Evolutionary conservation across 176 grass and related monocot species (phyloP).

Genomic region (Bromus sterilis): DNA sequence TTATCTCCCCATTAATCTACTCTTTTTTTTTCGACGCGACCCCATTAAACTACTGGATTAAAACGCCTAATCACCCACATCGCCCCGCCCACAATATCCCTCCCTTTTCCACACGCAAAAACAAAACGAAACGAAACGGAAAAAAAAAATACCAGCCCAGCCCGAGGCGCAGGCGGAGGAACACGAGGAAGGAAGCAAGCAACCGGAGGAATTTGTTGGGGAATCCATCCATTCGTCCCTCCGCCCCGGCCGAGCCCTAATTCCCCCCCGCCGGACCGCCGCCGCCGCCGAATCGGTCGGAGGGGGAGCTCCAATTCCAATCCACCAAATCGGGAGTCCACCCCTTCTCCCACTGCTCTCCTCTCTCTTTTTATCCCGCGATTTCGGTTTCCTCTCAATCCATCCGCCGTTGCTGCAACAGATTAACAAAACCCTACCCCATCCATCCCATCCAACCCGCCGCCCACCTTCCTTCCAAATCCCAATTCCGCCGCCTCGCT

Average conservation of each 20-base stretch:
- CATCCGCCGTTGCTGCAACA: neutral
- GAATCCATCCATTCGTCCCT: constrained; percentile 10
- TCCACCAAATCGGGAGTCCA: constrained; percentile 30
- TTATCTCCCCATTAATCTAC: neutral
- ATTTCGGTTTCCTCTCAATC: neutral
- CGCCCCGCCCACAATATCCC: neutral
- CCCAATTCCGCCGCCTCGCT: neutral
- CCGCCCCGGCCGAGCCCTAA: no score
- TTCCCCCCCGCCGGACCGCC: no score
- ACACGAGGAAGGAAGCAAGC: constrained; percentile 2
- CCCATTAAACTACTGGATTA: neutral
- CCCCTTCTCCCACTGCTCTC: neutral
- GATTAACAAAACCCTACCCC: constrained; percentile 4
- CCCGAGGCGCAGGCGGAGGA: neutral
- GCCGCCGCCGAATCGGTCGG: constrained; percentile 12
- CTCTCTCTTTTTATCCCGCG: neutral
- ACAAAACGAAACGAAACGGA: neutral
- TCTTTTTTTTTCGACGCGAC: no score
- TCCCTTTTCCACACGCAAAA: constrained; percentile 4
- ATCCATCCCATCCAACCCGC: neutral
- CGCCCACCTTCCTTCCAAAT: neutral
- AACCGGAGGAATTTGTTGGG: neutral
- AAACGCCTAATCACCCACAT: neutral
- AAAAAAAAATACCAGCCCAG: neutral
- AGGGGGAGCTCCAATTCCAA: neutral